Evolutionary conservation across 2,329 filamentous ascomycete genomes (phyloP), one percentile per base, ranked within the genome.

Genomic region (Clonostachys rhizophaga): DNA sequence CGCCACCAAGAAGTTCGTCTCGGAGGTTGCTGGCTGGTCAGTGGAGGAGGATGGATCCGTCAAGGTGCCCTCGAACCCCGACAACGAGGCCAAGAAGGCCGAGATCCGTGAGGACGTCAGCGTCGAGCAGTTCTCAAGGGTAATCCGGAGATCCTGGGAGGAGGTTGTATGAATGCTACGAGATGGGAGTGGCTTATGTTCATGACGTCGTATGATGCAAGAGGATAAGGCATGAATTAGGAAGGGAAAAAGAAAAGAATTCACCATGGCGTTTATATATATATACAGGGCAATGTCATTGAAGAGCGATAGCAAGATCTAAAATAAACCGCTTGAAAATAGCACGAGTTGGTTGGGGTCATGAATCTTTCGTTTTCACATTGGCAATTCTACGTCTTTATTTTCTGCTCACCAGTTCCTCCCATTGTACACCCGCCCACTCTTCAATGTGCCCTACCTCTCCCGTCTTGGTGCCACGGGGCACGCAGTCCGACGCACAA

Each of bases 371-470:
- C 40, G 39, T 49, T 50, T 44, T 8, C 24, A 4, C 24, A 30
- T 30, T 45, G 36, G 6, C 36, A 39, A 39, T 46, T 49, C 47
- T 44, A n/a, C 36, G 14, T 39, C 36, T 50, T 50, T 54, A 64
- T 45, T 67, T 62, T 24, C 54, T 52, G 59, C 69, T 73, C 34
- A 62, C 63, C 51, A 83, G 59, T 66, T 96, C 91, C 68, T 99
- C 94, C 94, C 92, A 99, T 67, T 99, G 94, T 53, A 97, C 94
- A 7, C 92, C 94, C n/a, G 81, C 84, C 92, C 94, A 99, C 68
- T 99, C 94, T 72, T 97, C 94, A 16, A 91, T 59, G 67, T 95
- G 97, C 2, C 85, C 89, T 1, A 84, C 79, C 58, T 83, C 76
- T 0, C 83, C 87, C 35, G 76, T 71, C 12, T 67, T 65, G 7